These are phyloP conservation scores for Fraxinus pennsylvanica DNA, from an alignment of 257 asterid genomes.

Conservation along the genomic window DNA sequence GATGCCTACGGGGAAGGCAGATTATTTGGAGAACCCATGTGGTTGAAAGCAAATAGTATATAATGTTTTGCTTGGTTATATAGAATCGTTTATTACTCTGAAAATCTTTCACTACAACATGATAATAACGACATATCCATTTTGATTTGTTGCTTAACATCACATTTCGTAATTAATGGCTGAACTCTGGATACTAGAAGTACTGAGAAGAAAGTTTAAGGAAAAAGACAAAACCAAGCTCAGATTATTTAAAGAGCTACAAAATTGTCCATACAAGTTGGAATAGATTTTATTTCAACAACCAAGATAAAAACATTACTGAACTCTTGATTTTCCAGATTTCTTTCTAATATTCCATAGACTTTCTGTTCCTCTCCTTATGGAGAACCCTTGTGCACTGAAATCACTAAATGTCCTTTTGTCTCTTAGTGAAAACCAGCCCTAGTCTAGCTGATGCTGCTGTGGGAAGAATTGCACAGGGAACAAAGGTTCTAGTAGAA, in stretches of 20 bases:
- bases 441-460: constrained; percentile 98
- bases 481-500: constrained; percentile 95
- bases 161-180: too few species aligned
- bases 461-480: constrained; percentile 94
- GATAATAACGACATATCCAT: not conserved
- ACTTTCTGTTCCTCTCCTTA: not conserved
- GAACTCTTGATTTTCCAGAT: not conserved
- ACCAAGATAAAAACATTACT: not conserved
- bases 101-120: not conserved
- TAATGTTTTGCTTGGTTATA: not conserved
- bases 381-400: not conserved
- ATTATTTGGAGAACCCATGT: not conserved
- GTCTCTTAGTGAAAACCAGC: constrained; percentile 79
- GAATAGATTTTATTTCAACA: not conserved
- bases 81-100: not conserved
- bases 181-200: too few species aligned
- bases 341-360: not conserved
- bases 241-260: not conserved
- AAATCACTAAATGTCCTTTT: constrained; percentile 1
- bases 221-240: not conserved
- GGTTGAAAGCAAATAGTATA: not conserved
- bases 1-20: too few species aligned
- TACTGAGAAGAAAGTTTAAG: too few species aligned
- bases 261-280: not conserved
- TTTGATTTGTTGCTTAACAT: not conserved